Percentiles rank a stretch among this genome's conserved stretches.
Evolutionary conservation across 2,329 filamentous ascomycete species (phyloP).

Genomic region (Pseudogymnoascus sp.): DNA sequence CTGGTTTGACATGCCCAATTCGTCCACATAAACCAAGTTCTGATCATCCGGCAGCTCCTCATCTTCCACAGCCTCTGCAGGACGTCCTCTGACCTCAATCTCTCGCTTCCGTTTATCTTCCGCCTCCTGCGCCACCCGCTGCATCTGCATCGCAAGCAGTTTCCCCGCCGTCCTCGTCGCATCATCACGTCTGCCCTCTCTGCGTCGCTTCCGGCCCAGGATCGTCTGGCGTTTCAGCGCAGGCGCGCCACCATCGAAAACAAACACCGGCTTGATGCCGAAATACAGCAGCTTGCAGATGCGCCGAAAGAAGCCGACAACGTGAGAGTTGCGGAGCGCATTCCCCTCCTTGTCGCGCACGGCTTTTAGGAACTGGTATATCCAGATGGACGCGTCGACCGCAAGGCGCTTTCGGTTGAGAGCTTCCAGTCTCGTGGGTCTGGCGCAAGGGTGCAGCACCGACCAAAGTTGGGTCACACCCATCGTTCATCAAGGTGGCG

Average conservation of each 20-base stretch:
- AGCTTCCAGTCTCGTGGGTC: slow-evolving; percentile 91
- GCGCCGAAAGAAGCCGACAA: slow-evolving; percentile 95
- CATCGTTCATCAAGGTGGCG: slow-evolving; percentile 46
- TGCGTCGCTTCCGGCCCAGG: slow-evolving; percentile 63
- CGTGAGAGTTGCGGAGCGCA: slow-evolving; percentile 87
- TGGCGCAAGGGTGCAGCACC: slow-evolving; percentile 87
- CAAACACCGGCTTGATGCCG: slow-evolving; percentile 92
- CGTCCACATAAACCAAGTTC: slow-evolving; percentile 82
- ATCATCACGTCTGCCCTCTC: slow-evolving; percentile 89
- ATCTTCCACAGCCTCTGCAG: slow-evolving; percentile 45
- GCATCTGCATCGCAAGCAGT: slow-evolving; percentile 88
- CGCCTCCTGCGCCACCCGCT: slow-evolving; percentile 80
- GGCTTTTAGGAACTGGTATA: slow-evolving; percentile 98
- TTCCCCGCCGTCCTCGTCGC: slow-evolving; percentile 85
- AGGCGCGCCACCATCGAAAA: slow-evolving; percentile 94
- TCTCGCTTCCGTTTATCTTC: slow-evolving; percentile 51
- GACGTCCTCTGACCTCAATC: slow-evolving; percentile 32
- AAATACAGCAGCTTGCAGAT: slow-evolving; percentile 98
- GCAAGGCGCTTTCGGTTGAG: slow-evolving; percentile 94
- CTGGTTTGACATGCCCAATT: slow-evolving; percentile 69
- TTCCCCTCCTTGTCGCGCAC: slow-evolving; percentile 98
- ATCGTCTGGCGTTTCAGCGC: slow-evolving; percentile 88
- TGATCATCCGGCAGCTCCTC: slow-evolving; percentile 60
- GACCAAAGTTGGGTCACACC: slow-evolving; percentile 98
- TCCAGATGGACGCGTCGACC: slow-evolving; percentile 98